Evolutionary conservation across 306 rosid species (phyloP), one percentile per base, ranked within the genome.

Genomic region (Pueraria montana): DNA sequence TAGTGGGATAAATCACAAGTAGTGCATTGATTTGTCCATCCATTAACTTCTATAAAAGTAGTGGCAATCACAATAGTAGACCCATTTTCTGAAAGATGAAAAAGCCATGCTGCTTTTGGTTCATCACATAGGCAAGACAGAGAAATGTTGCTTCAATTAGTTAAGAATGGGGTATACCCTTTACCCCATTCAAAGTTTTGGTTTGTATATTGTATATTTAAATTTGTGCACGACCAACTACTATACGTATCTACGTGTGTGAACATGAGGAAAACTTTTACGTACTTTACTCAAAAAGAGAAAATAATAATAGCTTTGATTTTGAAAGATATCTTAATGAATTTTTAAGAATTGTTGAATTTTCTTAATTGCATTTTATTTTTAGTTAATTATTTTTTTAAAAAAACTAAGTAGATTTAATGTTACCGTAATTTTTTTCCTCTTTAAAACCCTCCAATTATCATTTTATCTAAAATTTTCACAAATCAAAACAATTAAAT

Each of bases 21-120:
- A 24, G 63, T 50, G 84, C 72, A 48, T 74, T 65, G 76, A 43
- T 79, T 79, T 86, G 84, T 78, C 79, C 21, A n/a, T 73, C 73
- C n/a, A n/a, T n/a, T n/a, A n/a, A 73, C 69, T 65, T 46, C 7
- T 17, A 26, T 65, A 26, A 79, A 73, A 82, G 84, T 3, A 66
- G 81, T 73, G 62, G 80, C 50, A 69, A 40, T 50, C 48, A 53
- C 17, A 26, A 20, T 26, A 50, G 40, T 7, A 52, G 66, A 83
- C 10, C 73, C 65, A 80, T 79, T 79, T 74, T 70, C 16, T 36
- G 20, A 74, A 83, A 79, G 71, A 74, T 62, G 4, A 63, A 69
- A 86, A 79, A 80, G 80, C 32, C 59, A 74, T 27, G 23, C 14
- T 42, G 67, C 87, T 79, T 84, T 82, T 52, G 52, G 52, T 26